Conservation (phyloP, 2,329 filamentous ascomycete species). For the Phialophora tarda region DNA sequence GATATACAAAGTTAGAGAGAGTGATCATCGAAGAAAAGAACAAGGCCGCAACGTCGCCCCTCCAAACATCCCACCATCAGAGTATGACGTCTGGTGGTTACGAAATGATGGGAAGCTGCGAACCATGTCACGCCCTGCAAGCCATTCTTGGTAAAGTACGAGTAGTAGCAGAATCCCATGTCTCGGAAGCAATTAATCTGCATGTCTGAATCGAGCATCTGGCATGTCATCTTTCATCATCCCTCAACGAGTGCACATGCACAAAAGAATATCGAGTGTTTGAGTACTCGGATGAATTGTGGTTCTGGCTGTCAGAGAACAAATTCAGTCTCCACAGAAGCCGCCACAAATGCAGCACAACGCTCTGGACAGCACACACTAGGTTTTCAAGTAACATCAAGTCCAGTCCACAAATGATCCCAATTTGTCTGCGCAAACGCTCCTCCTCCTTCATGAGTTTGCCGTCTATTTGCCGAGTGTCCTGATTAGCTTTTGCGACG, state of each 20-base stretch:
- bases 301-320: not conserved
- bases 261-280: not conserved
- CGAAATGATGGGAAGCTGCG: constrained; percentile 22
- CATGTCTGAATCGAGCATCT: constrained; percentile 1
- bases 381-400: not conserved
- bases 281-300: not conserved
- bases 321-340: not conserved
- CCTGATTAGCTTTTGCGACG: not conserved
- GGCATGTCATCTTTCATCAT: not conserved
- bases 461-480: not conserved
- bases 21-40: constrained; percentile 8
- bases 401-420: not conserved
- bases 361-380: not conserved
- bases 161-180: constrained; percentile 6
- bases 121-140: constrained; percentile 25
- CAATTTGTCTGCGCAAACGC: not conserved
- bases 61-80: constrained; percentile 15
- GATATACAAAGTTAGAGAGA: constrained; percentile 3
- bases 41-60: constrained; percentile 9
- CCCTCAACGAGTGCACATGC: not conserved
- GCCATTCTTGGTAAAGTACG: constrained; percentile 24
- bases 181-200: not conserved
- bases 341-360: not conserved
- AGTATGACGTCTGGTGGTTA: constrained; percentile 32
- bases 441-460: not conserved